Conservation (phyloP, 495 filamentous ascomycete genomes). For the Astrothelium subdiscretum region DNA sequence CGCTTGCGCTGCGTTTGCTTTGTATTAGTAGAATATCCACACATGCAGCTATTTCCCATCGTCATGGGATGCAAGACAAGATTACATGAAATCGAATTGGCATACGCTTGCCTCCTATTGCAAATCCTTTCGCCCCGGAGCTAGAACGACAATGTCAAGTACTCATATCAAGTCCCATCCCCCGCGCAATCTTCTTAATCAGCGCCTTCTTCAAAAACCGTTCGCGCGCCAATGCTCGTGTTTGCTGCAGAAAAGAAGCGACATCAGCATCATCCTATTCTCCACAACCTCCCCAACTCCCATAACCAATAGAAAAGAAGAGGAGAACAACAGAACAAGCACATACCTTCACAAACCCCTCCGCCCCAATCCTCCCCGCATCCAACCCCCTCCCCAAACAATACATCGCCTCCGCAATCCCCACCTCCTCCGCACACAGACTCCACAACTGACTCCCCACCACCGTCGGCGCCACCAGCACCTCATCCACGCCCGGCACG, state of each 20-base stretch:
- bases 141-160: neutral
- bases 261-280: constrained; percentile 4
- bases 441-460: constrained; percentile 88
- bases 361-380: constrained; percentile 64
- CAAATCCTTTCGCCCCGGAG: neutral
- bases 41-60: neutral
- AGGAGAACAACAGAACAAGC: neutral
- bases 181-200: constrained; percentile 73
- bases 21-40: neutral
- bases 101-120: neutral
- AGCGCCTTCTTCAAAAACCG: constrained; percentile 84
- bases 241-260: constrained; percentile 40
- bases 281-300: neutral
- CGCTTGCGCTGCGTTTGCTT: too few species aligned
- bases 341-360: constrained; percentile 64
- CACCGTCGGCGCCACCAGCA: constrained; percentile 87
- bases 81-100: too few species aligned
- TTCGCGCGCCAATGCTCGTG: constrained; percentile 71
- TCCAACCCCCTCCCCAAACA: constrained; percentile 74
- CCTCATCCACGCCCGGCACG: constrained; percentile 65
- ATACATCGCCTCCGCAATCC: constrained; percentile 73
- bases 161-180: constrained; percentile 56
- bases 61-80: neutral
- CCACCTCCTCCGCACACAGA: constrained; percentile 73
- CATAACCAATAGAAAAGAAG: constrained; percentile 1